Evolutionary conservation across 2,329 filamentous ascomycete species (phyloP), one percentile per base, ranked within the genome.

Genomic region (Diaporthe vaccinii): DNA sequence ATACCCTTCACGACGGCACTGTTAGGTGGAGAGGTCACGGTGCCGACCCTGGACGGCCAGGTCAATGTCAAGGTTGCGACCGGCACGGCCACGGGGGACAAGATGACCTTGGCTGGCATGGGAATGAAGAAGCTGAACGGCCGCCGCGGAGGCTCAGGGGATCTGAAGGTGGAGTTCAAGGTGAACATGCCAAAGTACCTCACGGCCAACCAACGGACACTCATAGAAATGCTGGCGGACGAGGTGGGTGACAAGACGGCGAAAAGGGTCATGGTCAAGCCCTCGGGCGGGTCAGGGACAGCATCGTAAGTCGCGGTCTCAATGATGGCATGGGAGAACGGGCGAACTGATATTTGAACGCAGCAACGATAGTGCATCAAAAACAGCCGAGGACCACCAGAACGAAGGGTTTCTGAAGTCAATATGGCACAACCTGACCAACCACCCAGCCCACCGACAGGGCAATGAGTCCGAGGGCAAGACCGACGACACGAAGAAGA

Each of bases 181-280:
- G 94, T 99, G 61, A 87, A 91, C 73, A 98, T 98, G 95, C 97
- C 97, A 61, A 98, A 98, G 86, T 98, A 96, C 81, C 88, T 99
- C 78, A 95, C 91, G 73, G 91, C 93, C 61, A 98, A 98, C 85
- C 96, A 99, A 87, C 91, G 97, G 72, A 97, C 95, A 0, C 94
- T 99, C 75, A 86, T 98, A 59, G 97, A 99, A 86, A 96, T 98
- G 91, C 91, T 99, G 78, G 97, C 97, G 9, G 96, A 99, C 80
- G 97, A 99, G 86, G 93, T 99, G 92, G 93, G 91, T 53, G 97
- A 99, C 84, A 95, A 96, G 87, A 95, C 91, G 39, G 97, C 97
- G 46, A 97, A 95, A 86, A 90, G 97, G 61, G 91, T 98, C 74
- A 98, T 99, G 95, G 4, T 76, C 34, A 76, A 76, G 39, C 73